Evolutionary conservation across 2,329 filamentous ascomycete genomes (phyloP), one percentile per base, ranked within the genome.

Genomic region (Phialocephala sp.): DNA sequence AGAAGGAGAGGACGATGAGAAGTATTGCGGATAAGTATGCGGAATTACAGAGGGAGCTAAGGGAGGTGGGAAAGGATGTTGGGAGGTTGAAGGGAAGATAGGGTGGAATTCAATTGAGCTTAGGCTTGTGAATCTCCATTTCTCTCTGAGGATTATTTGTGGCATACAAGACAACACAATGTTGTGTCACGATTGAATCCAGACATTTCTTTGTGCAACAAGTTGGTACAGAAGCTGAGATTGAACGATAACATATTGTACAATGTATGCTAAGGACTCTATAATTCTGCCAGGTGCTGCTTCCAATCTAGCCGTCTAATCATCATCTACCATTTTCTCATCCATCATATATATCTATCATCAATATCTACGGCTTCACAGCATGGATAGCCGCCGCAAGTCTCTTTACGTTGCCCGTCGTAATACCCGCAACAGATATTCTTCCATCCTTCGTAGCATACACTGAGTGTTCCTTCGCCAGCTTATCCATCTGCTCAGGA

Each of bases 381-480:
- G 92, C 91, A 85, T 88, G 93, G 80, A 95, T 94, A 76, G 90
- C 85, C 84, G 94, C 89, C 67, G 92, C 92, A 68, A 95, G 87
- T 71, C 91, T 89, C 75, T 89, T 89, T 66, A 94, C 91, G 76
- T 94, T 94, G 73, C 84, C 90, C 71, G 81, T 87, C 60, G 91
- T 95, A 79, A 95, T 94, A 73, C 92, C 92, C 55, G 92, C 92
- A 62, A 95, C 91, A 56, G 90, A 93, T 79, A 95, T 95, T 76
- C 92, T 87, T 74, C 92, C 92, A 77, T 95, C 91, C 85, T 93
- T 95, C 81, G 95, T 98, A 72, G 94, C 94, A 79, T 99, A 99
- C 75, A 99, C 94, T 67, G 93, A 97, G 86, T 95, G 92, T 85
- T 98, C 92, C 85, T 96, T 93, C 72, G 94, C 92, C 69, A 99